Conservation (phyloP, 169 alveolate species). For the Eimeria necatrix region DNA sequence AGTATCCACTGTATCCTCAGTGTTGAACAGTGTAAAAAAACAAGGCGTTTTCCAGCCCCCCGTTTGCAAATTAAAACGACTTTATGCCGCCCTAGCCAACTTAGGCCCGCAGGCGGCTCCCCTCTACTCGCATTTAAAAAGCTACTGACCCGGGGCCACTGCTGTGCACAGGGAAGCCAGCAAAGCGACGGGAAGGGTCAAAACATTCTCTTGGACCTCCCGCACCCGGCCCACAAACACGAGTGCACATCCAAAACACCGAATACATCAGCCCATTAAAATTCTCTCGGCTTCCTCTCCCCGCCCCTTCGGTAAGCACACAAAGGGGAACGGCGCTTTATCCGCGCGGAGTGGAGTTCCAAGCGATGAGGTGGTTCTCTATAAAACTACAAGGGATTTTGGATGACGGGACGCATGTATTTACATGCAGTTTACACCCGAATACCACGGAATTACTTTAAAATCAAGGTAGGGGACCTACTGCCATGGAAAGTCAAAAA, state of each 20-base stretch:
- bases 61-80: too few species aligned
- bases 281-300: not conserved
- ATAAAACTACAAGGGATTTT: too few species aligned
- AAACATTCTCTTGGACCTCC: not conserved
- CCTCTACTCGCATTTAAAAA: not conserved
- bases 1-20: too few species aligned
- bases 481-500: too few species aligned
- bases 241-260: not conserved
- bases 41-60: too few species aligned
- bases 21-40: too few species aligned
- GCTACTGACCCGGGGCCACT: not conserved
- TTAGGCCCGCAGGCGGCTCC: slow-evolving; percentile 16
- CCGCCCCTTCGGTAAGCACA: not conserved
- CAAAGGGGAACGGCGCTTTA: not conserved
- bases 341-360: not conserved
- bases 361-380: too few species aligned
- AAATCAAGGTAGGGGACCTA: too few species aligned
- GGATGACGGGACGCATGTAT: too few species aligned
- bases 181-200: not conserved
- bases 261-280: not conserved
- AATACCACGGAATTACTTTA: too few species aligned
- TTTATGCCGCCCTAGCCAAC: not conserved
- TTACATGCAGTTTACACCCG: too few species aligned
- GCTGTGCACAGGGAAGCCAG: not conserved
- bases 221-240: not conserved